Percentiles rank a stretch among this genome's conserved stretches.
These are phyloP conservation scores for Zoysia pacifica DNA, from an alignment of 176 grass and related monocot species.

Conservation along the genomic window DNA sequence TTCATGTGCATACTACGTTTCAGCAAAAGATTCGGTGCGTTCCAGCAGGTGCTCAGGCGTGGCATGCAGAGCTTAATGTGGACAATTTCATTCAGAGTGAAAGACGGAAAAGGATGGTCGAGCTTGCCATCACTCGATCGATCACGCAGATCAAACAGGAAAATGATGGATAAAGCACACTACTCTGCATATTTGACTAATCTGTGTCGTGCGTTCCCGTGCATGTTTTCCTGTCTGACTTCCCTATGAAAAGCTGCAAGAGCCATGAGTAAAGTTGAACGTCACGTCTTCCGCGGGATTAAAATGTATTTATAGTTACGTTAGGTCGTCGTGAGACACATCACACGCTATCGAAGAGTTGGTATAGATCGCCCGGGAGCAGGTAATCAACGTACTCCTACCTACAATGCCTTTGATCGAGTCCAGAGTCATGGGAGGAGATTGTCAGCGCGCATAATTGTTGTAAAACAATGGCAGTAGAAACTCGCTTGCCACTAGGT, in stretches of 20 bases:
- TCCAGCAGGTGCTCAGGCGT: background rate
- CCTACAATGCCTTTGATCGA: background rate
- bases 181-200: slow-evolving; percentile 1
- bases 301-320: background rate
- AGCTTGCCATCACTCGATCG: slow-evolving; percentile 13
- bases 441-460: background rate
- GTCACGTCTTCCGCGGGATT: background rate
- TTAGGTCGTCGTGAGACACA: slow-evolving; percentile 5
- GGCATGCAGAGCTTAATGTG: background rate
- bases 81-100: background rate
- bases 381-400: background rate
- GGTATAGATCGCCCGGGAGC: background rate
- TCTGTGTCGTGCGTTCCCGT: background rate
- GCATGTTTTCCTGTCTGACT: slow-evolving; percentile 16
- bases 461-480: background rate
- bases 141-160: background rate
- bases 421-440: background rate
- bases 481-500: slow-evolving; percentile 14
- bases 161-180: slow-evolving; percentile 13
- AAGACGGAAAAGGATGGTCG: background rate
- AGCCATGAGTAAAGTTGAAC: slow-evolving; percentile 21
- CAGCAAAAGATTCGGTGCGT: background rate
- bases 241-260: slow-evolving; percentile 30
- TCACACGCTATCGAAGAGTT: background rate
- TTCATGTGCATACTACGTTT: background rate